Percentiles rank a stretch among this genome's conserved stretches.
Evolutionary conservation across 2,329 filamentous ascomycete species (phyloP).

Genomic region (Talaromyces verruculosus): DNA sequence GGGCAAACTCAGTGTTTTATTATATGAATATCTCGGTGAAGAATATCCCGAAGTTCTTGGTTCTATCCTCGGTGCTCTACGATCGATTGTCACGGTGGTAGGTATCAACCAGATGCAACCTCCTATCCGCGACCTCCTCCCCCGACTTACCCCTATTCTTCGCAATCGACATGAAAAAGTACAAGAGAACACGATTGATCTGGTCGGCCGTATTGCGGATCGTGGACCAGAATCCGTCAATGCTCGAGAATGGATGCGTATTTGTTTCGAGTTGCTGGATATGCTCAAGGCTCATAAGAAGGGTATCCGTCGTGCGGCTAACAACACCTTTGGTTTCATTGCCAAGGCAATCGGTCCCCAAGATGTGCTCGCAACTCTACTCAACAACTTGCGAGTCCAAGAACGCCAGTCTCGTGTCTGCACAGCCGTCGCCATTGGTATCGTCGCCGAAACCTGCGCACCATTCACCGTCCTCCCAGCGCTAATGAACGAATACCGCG

Average conservation of each 20-base stretch:
- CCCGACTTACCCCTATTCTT: conserved; percentile 93
- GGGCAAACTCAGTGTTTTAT: conserved; percentile 88
- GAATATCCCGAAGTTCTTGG: conserved; percentile 97
- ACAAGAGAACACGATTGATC: conserved; percentile 97
- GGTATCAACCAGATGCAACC: conserved; percentile 98
- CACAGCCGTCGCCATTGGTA: conserved; percentile 96
- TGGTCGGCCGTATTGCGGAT: conserved; percentile 96
- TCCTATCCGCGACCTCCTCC: conserved; percentile 92
- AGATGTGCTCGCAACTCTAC: conserved; percentile 89
- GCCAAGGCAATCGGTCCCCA: conserved; percentile 98
- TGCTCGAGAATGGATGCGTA: conserved; percentile 98
- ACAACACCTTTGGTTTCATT: conserved; percentile 99
- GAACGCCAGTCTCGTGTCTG: conserved; percentile 98
- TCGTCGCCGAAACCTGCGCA: conserved; percentile 96
- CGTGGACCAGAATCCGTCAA: conserved; percentile 95
- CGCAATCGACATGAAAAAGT: conserved; percentile 99
- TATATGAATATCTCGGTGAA: conserved; percentile 98
- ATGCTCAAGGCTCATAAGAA: conserved; percentile 99
- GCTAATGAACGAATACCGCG: conserved; percentile 98
- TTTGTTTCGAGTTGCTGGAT: conserved; percentile 97
- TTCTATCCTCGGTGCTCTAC: conserved; percentile 89
- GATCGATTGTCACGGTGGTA: conserved; percentile 95
- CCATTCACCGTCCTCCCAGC: conserved; percentile 98
- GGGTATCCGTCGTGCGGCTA: conserved; percentile 94
- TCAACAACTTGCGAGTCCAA: conserved; percentile 95